These are phyloP conservation scores for Gnetum montanum DNA, from an alignment of 75 land plant genomes.

Conservation along the genomic window DNA sequence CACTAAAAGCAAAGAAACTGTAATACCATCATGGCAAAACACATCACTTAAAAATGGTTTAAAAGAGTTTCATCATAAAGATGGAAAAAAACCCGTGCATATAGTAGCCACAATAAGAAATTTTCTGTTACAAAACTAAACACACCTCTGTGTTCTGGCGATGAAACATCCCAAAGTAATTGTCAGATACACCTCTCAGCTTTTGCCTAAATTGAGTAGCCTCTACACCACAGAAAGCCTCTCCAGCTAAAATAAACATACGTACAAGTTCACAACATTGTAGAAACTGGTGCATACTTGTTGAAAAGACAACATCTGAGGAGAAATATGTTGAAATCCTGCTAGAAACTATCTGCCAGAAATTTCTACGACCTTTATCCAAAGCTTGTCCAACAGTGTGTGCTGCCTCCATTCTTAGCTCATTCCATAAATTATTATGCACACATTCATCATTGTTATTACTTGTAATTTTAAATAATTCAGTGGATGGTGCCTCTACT, in stretches of 20 bases:
- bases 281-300: slow-evolving; percentile 89
- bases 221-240: slow-evolving; percentile 88
- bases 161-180: slow-evolving; percentile 66
- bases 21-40: neutral
- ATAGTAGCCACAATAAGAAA: neutral
- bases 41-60: neutral
- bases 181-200: slow-evolving; percentile 63
- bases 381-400: slow-evolving; percentile 57
- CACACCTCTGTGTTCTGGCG: slow-evolving; percentile 84
- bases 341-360: slow-evolving; percentile 96
- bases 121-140: too few relatives aligned
- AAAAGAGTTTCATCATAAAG: too few relatives aligned
- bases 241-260: slow-evolving; percentile 83
- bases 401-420: slow-evolving; percentile 56
- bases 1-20: neutral
- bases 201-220: slow-evolving; percentile 79
- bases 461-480: slow-evolving; percentile 4
- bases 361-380: slow-evolving; percentile 69
- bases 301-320: slow-evolving; percentile 55
- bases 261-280: slow-evolving; percentile 78
- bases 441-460: slow-evolving; percentile 22
- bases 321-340: slow-evolving; percentile 89
- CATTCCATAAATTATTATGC: slow-evolving; percentile 39
- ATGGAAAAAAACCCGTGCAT: too few relatives aligned
- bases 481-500: neutral